These are phyloP conservation scores for Neonectria ditissima DNA, from an alignment of 2,329 filamentous ascomycete genomes.

Conservation along the genomic window DNA sequence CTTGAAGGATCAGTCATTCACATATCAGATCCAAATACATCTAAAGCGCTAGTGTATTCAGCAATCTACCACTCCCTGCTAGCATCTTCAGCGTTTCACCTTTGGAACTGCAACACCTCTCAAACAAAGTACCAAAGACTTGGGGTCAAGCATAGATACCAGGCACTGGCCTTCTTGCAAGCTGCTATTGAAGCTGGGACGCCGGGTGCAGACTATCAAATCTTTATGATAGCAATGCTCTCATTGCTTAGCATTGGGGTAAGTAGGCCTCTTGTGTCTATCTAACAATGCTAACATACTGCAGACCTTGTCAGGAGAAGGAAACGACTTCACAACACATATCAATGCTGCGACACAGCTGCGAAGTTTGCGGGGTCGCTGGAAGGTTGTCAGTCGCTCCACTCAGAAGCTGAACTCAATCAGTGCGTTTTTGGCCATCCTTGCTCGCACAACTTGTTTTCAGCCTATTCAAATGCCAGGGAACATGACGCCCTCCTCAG, in stretches of 20 bases:
- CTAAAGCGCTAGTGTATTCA: slow-evolving; percentile 19
- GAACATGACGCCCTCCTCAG: not conserved
- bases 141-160: slow-evolving; percentile 10
- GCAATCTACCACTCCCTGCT: slow-evolving; percentile 26
- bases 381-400: slow-evolving; percentile 22
- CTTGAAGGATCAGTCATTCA: slow-evolving; percentile 13
- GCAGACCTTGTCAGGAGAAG: slow-evolving; percentile 17
- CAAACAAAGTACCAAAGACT: slow-evolving; percentile 14
- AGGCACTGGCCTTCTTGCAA: slow-evolving; percentile 17
- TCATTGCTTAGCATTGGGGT: slow-evolving; percentile 21
- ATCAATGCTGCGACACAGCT: slow-evolving; percentile 24
- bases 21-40: slow-evolving; percentile 13
- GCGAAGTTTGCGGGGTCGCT: slow-evolving; percentile 20
- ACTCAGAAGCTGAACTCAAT: slow-evolving; percentile 24
- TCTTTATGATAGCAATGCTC: slow-evolving; percentile 22
- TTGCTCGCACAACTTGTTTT: slow-evolving; percentile 27
- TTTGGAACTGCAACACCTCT: slow-evolving; percentile 17
- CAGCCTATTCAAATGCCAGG: not conserved
- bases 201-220: slow-evolving; percentile 16
- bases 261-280: not conserved
- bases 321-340: slow-evolving; percentile 19
- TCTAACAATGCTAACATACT: not conserved
- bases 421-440: slow-evolving; percentile 24
- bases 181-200: slow-evolving; percentile 9
- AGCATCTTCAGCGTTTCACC: slow-evolving; percentile 17